Percentiles rank a stretch among this genome's conserved stretches.
These are phyloP conservation scores for Cocos nucifera DNA, from an alignment of 176 grass and related monocot genomes.

Conservation along the genomic window DNA sequence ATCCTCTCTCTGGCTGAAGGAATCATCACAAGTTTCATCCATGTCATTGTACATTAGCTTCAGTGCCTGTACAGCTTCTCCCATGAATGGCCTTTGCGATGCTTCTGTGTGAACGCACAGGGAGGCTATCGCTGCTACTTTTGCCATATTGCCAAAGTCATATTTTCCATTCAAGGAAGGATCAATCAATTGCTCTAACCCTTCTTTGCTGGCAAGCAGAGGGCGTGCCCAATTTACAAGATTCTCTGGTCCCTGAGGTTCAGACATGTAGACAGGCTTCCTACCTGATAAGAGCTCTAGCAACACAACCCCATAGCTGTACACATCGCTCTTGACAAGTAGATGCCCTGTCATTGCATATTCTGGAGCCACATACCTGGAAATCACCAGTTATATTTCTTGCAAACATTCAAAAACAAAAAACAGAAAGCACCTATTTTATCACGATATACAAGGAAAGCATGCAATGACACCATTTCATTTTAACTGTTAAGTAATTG, in stretches of 20 bases:
- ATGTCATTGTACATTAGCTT: slow-evolving; percentile 13
- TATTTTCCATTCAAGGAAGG: slow-evolving; percentile 2
- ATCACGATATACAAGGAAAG: not conserved
- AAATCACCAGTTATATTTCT: not conserved
- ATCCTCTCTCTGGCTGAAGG: not conserved
- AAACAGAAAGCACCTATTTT: not conserved
- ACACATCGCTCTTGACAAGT: slow-evolving; percentile 23
- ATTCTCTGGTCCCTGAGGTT: slow-evolving; percentile 8
- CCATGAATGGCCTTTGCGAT: slow-evolving; percentile 17
- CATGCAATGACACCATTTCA: too few relatives aligned
- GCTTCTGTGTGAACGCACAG: slow-evolving; percentile 11
- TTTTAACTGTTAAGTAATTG: too few relatives aligned
- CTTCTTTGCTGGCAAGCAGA: slow-evolving; percentile 9
- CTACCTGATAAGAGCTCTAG: slow-evolving; percentile 22
- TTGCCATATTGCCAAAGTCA: slow-evolving; percentile 2
- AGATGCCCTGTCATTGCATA: slow-evolving; percentile 26
- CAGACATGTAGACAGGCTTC: slow-evolving; percentile 11
- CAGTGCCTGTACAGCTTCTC: slow-evolving; percentile 22
- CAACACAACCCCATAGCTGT: slow-evolving; percentile 24
- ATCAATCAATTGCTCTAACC: slow-evolving; percentile 5
- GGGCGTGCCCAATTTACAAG: slow-evolving; percentile 23
- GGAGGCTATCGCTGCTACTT: slow-evolving; percentile 20
- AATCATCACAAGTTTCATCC: slow-evolving; percentile 9
- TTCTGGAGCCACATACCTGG: slow-evolving; percentile 20
- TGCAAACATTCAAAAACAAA: not conserved